These are phyloP conservation scores for Lasiodiplodia sp. DNA, from an alignment of 2,329 filamentous ascomycete species.

Conservation along the genomic window DNA sequence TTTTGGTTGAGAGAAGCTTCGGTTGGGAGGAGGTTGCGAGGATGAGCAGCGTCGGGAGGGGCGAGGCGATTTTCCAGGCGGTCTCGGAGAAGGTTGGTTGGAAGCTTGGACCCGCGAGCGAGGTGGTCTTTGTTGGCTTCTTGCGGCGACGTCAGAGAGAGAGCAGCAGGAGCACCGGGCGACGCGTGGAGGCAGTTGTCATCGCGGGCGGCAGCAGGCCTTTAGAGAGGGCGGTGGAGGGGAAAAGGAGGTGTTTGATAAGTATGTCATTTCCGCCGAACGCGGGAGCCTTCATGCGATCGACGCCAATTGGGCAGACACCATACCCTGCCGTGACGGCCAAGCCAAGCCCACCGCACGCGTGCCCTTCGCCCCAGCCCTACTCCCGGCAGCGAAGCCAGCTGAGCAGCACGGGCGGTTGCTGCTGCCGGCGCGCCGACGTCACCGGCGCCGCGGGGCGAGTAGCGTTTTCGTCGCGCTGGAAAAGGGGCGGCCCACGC, in stretches of 20 bases:
- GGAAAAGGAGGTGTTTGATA: slow-evolving; percentile 40
- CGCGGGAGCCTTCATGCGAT: slow-evolving; percentile 28
- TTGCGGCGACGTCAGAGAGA: slow-evolving; percentile 24
- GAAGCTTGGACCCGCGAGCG: slow-evolving; percentile 22
- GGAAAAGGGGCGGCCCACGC: not conserved
- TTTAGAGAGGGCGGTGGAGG: slow-evolving; percentile 29
- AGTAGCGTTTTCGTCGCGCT: not conserved
- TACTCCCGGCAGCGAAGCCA: not conserved
- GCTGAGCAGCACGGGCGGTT: not conserved
- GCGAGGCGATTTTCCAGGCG: slow-evolving; percentile 17
- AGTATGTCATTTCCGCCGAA: slow-evolving; percentile 26
- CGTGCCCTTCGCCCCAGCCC: slow-evolving; percentile 10
- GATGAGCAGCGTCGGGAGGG: slow-evolving; percentile 29
- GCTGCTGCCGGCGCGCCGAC: not conserved
- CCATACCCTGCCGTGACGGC: not conserved
- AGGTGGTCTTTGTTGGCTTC: slow-evolving; percentile 2
- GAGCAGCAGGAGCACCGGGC: slow-evolving; percentile 29
- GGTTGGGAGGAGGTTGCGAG: slow-evolving; percentile 30
- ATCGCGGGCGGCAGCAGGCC: slow-evolving; percentile 22
- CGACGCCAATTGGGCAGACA: slow-evolving; percentile 19
- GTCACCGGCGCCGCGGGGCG: not conserved
- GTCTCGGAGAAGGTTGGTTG: slow-evolving; percentile 13
- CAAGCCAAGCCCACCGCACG: slow-evolving; percentile 17
- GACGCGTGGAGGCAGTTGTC: slow-evolving; percentile 24
- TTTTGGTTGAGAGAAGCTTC: slow-evolving; percentile 31